Conservation (phyloP, 2,329 filamentous ascomycete genomes). For the Ceratocystis harringtonii region DNA sequence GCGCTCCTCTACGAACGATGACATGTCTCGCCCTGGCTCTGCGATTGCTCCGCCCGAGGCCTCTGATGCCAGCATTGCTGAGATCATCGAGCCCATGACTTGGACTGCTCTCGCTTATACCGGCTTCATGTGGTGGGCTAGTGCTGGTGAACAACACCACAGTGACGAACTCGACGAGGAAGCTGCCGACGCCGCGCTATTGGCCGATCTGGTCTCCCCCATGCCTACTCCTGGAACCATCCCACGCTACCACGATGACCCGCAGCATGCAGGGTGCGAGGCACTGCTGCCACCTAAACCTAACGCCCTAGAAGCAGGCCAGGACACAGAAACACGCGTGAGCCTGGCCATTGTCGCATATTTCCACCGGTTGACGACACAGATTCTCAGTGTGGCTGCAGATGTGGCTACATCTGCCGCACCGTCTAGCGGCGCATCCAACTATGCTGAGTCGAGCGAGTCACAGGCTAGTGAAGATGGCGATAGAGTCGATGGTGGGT, state of each 20-base stretch:
- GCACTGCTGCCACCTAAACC: not conserved
- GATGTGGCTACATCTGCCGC: conserved; percentile 39
- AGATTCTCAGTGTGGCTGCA: conserved; percentile 46
- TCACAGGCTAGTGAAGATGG: conserved; percentile 23
- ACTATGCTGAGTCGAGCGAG: conserved; percentile 24
- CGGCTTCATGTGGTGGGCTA: conserved; percentile 84
- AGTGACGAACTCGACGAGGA: conserved; percentile 45
- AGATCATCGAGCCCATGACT: conserved; percentile 45
- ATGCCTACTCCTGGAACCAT: conserved; percentile 19
- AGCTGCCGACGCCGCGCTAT: conserved; percentile 38
- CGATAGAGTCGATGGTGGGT: not conserved
- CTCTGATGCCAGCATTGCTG: conserved; percentile 36
- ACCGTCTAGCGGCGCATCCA: conserved; percentile 24
- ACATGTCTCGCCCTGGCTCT: not conserved
- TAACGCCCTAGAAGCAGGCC: conserved; percentile 4
- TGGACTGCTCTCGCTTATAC: conserved; percentile 66
- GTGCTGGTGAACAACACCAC: conserved; percentile 56
- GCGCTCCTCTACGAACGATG: conserved; percentile 14
- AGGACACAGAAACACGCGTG: conserved; percentile 32
- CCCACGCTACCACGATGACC: not conserved
- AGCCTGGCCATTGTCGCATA: conserved; percentile 66
- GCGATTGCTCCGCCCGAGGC: conserved; percentile 14
- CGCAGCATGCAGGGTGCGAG: not conserved
- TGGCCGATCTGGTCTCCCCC: conserved; percentile 34
- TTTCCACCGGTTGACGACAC: conserved; percentile 60